Evolutionary conservation across 2,329 filamentous ascomycete genomes (phyloP).

Genomic region (Colletotrichum musicola): DNA sequence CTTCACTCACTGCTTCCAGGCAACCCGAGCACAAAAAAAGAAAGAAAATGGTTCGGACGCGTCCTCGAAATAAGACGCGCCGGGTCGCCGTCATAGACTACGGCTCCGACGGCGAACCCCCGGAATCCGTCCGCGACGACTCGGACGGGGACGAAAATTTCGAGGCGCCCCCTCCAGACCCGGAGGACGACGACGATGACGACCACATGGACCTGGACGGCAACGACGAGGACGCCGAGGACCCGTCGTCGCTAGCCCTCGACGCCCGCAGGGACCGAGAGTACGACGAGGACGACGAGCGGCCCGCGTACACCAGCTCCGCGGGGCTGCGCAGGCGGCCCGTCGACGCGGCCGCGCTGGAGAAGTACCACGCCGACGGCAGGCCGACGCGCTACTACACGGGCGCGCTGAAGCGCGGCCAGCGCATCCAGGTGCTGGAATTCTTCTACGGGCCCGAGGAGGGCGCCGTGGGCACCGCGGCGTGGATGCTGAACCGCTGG

Average conservation of each 20-base stretch:
- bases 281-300: constrained; percentile 49
- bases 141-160: constrained; percentile 40
- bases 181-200: constrained; percentile 45
- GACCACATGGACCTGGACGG: constrained; percentile 46
- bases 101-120: constrained; percentile 30
- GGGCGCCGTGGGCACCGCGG: constrained; percentile 40
- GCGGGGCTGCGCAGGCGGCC: constrained; percentile 37
- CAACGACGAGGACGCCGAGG: constrained; percentile 49
- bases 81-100: constrained; percentile 29
- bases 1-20: too few relatives aligned
- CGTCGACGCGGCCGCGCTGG: constrained; percentile 31
- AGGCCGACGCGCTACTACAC: constrained; percentile 51
- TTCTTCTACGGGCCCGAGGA: constrained; percentile 43
- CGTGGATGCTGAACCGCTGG: constrained; percentile 45
- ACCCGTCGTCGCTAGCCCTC: constrained; percentile 46
- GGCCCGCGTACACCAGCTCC: constrained; percentile 43
- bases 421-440: constrained; percentile 42
- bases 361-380: constrained; percentile 35
- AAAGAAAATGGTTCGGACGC: constrained; percentile 25
- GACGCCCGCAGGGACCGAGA: constrained; percentile 40
- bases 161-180: constrained; percentile 39
- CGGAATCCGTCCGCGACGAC: constrained; percentile 35
- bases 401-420: constrained; percentile 48
- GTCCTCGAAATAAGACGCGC: constrained; percentile 31
- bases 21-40: too few relatives aligned